These are phyloP conservation scores for Hericium alpestre DNA, from an alignment of 768 basidiomycete genomes.

Conservation along the genomic window DNA sequence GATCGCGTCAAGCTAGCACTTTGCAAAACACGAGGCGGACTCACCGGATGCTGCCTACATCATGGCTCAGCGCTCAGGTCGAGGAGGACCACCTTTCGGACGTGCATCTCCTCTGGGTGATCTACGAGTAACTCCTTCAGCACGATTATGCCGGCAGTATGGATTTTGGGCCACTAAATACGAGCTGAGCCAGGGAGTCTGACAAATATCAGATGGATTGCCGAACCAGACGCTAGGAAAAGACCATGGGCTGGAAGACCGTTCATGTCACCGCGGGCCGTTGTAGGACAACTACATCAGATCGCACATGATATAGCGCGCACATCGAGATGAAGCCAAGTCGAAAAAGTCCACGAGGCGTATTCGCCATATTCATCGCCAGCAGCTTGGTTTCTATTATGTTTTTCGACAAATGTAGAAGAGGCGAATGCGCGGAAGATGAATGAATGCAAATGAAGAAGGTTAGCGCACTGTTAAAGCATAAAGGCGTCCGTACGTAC, in stretches of 20 bases:
- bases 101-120: slow-evolving; percentile 22
- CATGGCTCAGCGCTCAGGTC: slow-evolving; percentile 40
- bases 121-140: slow-evolving; percentile 40
- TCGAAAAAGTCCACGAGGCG: not conserved
- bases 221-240: not conserved
- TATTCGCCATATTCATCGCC: not conserved
- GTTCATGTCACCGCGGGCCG: not conserved
- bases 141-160: slow-evolving; percentile 47
- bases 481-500: slow-evolving; percentile 36
- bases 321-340: not conserved
- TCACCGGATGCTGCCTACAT: slow-evolving; percentile 48
- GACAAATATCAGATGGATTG: too few species aligned
- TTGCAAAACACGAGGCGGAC: slow-evolving; percentile 1
- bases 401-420: not conserved
- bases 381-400: not conserved
- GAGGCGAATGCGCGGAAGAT: not conserved
- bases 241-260: not conserved
- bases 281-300: not conserved
- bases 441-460: not conserved
- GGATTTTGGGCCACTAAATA: not conserved
- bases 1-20: not conserved
- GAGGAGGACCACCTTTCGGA: slow-evolving; percentile 40
- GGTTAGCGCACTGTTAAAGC: not conserved
- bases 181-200: too few species aligned
- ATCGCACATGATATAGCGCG: not conserved